phyloP scores from a whole-genome alignment of 2,329 filamentous ascomycete species.

The Exophiala phaeomuriformis region DNA sequence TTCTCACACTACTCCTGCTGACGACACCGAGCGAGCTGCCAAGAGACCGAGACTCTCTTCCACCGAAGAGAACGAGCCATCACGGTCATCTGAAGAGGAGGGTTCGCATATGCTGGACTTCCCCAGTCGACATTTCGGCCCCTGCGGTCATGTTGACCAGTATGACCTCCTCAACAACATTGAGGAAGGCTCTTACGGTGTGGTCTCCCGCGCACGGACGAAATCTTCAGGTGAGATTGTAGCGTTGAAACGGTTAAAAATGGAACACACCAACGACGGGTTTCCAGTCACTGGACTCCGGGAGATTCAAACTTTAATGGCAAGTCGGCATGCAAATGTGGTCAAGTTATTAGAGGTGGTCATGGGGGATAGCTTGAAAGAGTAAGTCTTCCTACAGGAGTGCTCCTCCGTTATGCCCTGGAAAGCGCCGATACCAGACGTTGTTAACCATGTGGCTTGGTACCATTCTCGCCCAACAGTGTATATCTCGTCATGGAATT shows the following conservation, averaged over 20 bases:
- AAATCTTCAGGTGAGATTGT: conserved; percentile 69
- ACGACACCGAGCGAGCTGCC: conserved; percentile 43
- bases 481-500: conserved; percentile 96
- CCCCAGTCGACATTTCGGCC: conserved; percentile 59
- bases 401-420: conserved; percentile 23
- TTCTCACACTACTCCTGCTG: conserved; percentile 22
- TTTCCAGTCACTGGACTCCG: conserved; percentile 87
- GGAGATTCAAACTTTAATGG: conserved; percentile 85
- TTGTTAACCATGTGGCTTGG: conserved; percentile 32
- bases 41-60: conserved; percentile 58
- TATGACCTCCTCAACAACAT: conserved; percentile 95
- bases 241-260: conserved; percentile 87
- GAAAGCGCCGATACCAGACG: conserved; percentile 34
- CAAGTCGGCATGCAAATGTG: conserved; percentile 73
- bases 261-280: conserved; percentile 67
- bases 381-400: conserved; percentile 39
- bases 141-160: conserved; percentile 70
- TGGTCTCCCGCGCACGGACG: conserved; percentile 78
- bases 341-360: conserved; percentile 79
- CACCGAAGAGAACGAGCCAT: conserved; percentile 30
- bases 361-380: conserved; percentile 57
- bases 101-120: conserved; percentile 62
- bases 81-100: conserved; percentile 27
- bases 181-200: conserved; percentile 94
- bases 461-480: conserved; percentile 40